Conservation (phyloP, 2,329 filamentous ascomycete genomes). For the Fusarium piperis region DNA sequence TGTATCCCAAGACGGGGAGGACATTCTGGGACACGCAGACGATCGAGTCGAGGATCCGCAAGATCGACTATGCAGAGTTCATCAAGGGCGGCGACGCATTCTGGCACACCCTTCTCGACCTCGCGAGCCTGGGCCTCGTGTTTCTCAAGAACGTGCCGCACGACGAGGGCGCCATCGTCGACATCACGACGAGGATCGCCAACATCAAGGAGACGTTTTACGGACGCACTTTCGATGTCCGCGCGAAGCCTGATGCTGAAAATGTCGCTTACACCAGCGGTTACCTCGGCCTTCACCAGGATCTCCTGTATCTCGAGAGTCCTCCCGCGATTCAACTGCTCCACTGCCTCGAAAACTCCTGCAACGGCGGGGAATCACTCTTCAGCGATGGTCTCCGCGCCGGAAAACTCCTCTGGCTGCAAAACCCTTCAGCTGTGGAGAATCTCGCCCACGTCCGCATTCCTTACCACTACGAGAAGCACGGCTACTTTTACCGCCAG, state of each 20-base stretch:
- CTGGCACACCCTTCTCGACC: constrained; percentile 67
- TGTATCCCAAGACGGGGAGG: constrained; percentile 47
- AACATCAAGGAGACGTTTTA: constrained; percentile 89
- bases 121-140: constrained; percentile 76
- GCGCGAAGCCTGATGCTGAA: constrained; percentile 79
- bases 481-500: constrained; percentile 70
- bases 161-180: constrained; percentile 70
- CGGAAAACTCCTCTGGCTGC: constrained; percentile 51
- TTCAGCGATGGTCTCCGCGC: constrained; percentile 82
- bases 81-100: constrained; percentile 68
- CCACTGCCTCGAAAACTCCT: constrained; percentile 86
- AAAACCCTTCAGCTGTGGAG: constrained; percentile 37
- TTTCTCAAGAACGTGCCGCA: constrained; percentile 81
- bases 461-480: constrained; percentile 76
- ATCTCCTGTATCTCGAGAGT: constrained; percentile 85
- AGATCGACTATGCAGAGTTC: constrained; percentile 77
- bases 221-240: constrained; percentile 89
- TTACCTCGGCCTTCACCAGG: constrained; percentile 90
- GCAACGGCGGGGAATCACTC: constrained; percentile 82
- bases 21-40: constrained; percentile 53
- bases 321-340: constrained; percentile 87
- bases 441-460: constrained; percentile 57
- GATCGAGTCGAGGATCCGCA: constrained; percentile 57
- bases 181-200: constrained; percentile 78
- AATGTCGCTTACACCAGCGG: constrained; percentile 92